Conservation (phyloP, 73 alveolate species). For the Diophrys appendiculata region DNA sequence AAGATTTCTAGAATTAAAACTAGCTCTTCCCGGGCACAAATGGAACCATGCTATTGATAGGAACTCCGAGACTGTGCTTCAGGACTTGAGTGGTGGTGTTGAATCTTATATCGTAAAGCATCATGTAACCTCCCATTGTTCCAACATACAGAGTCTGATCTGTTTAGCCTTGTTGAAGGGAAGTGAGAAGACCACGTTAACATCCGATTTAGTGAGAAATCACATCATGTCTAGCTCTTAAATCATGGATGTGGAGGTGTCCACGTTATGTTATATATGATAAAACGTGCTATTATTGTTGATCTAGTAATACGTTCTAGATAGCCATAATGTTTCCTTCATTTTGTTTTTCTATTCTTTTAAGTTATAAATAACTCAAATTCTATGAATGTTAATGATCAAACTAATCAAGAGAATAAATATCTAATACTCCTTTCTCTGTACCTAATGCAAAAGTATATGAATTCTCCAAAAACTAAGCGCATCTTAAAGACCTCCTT, state of each 20-base stretch:
- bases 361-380: conserved; percentile 24
- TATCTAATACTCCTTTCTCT: conserved; percentile 37
- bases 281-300: conserved; percentile 28
- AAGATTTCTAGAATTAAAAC: conserved; percentile 12
- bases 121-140: conserved; percentile 62
- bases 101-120: conserved; percentile 58
- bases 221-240: conserved; percentile 48
- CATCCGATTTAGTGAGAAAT: conserved; percentile 16
- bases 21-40: conserved; percentile 15
- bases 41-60: conserved; percentile 29
- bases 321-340: conserved; percentile 43
- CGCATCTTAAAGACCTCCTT: too few species aligned
- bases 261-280: conserved; percentile 52
- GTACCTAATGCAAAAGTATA: conserved; percentile 48
- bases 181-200: conserved; percentile 20
- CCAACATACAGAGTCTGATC: conserved; percentile 33
- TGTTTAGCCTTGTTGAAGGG: conserved; percentile 2
- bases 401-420: conserved; percentile 38
- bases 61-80: conserved; percentile 37
- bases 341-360: conserved; percentile 27
- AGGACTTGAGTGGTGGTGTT: conserved; percentile 20
- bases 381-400: conserved; percentile 1
- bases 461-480: conserved; percentile 35
- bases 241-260: conserved; percentile 44
- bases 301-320: conserved; percentile 22